phyloP scores from a whole-genome alignment of 257 asterid genomes.

The Nicotiana attenuata region DNA sequence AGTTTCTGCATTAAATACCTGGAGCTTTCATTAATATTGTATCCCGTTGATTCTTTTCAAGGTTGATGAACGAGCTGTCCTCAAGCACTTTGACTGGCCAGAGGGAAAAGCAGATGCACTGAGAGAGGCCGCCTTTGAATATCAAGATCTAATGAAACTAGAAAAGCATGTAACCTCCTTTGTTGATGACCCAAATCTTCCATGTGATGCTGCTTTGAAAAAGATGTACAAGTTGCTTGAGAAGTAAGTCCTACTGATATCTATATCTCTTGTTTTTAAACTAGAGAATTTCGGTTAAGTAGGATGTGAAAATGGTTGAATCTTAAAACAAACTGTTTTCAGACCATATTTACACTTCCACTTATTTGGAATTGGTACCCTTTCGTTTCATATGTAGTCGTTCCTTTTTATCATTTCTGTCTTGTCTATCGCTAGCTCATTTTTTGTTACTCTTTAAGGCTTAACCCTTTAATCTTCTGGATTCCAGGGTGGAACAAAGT shows the following conservation, averaged over 20 bases:
- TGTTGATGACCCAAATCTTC: slow-evolving; percentile 71
- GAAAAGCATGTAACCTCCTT: slow-evolving; percentile 76
- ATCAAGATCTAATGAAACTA: slow-evolving; percentile 79
- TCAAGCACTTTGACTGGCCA: slow-evolving; percentile 98
- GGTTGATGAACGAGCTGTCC: slow-evolving; percentile 98
- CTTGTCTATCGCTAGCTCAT: background rate
- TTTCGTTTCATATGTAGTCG: background rate
- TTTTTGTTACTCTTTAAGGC: background rate
- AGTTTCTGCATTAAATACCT: background rate
- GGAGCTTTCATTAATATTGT: background rate
- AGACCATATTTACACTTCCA: background rate
- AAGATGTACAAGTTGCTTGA: slow-evolving; percentile 96
- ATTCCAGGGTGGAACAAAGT: slow-evolving; percentile 77
- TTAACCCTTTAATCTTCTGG: background rate
- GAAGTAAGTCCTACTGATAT: slow-evolving; percentile 52
- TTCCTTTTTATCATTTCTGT: background rate
- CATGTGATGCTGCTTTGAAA: slow-evolving; percentile 82
- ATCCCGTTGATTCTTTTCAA: slow-evolving; percentile 17
- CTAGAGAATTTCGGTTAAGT: background rate
- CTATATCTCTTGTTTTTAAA: background rate
- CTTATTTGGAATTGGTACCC: background rate
- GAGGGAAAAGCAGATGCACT: slow-evolving; percentile 96
- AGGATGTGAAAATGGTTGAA: slow-evolving; percentile 5
- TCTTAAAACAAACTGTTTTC: background rate
- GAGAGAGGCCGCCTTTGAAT: slow-evolving; percentile 91